Percentiles rank a stretch among this genome's conserved stretches.
phyloP scores from a whole-genome alignment of 2,329 filamentous ascomycete genomes.

The Neonectria hederae region DNA sequence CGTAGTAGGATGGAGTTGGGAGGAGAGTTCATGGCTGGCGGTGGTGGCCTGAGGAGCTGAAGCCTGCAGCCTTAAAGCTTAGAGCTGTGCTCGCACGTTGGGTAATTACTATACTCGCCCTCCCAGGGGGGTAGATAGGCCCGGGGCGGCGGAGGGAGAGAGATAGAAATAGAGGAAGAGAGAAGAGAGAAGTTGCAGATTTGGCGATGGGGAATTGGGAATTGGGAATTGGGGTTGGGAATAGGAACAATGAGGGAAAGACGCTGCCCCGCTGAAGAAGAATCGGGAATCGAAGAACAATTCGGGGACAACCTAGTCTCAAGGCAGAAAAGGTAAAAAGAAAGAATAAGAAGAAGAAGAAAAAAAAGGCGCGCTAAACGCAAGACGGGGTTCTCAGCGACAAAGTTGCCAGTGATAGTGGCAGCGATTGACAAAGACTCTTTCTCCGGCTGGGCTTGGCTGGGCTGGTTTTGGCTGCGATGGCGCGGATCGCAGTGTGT shows the following conservation, averaged over 20 bases:
- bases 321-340: neutral
- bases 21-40: conserved; percentile 38
- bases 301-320: neutral
- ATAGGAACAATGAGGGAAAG: neutral
- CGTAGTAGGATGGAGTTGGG: conserved; percentile 33
- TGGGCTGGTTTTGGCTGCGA: too few species aligned
- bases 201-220: too few species aligned
- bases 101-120: neutral
- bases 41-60: conserved; percentile 3
- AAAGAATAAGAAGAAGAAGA: too few species aligned
- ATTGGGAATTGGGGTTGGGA: conserved; percentile 2
- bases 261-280: neutral
- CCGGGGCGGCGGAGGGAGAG: too few species aligned
- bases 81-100: too few species aligned
- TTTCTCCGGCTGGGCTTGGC: too few species aligned
- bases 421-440: too few species aligned
- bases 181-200: neutral
- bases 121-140: neutral
- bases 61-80: neutral
- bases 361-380: conserved; percentile 14
- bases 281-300: conserved; percentile 8
- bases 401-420: neutral
- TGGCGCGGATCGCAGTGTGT: conserved; percentile 18
- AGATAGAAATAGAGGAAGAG: too few species aligned
- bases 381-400: conserved; percentile 3